These are phyloP conservation scores for Globisporangium abappressorium DNA, from an alignment of 352 stramenopile genomes.

Conservation along the genomic window DNA sequence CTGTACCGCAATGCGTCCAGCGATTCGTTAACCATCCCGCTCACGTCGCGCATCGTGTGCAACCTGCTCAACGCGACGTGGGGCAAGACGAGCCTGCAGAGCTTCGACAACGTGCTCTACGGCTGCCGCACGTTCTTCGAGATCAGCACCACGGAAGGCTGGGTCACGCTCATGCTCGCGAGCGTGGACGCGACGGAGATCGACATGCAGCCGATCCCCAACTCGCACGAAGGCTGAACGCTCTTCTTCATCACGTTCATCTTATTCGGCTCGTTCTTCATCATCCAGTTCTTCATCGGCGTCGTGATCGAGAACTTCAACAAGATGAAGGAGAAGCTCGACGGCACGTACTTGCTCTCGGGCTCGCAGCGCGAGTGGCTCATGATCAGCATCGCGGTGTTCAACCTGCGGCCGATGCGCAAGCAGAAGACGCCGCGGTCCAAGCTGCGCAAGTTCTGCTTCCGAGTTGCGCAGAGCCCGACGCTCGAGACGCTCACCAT, in stretches of 20 bases:
- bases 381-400: slow-evolving; percentile 49
- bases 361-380: slow-evolving; percentile 73
- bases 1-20: slow-evolving; percentile 14
- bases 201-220: slow-evolving; percentile 85
- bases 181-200: slow-evolving; percentile 78
- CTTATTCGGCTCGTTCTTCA: slow-evolving; percentile 85
- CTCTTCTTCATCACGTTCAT: slow-evolving; percentile 90
- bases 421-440: slow-evolving; percentile 46
- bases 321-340: slow-evolving; percentile 60
- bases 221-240: slow-evolving; percentile 67
- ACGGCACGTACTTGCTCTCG: slow-evolving; percentile 68
- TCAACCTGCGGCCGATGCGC: slow-evolving; percentile 36
- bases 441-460: slow-evolving; percentile 33
- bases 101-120: slow-evolving; percentile 75
- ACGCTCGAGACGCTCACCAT: slow-evolving; percentile 77
- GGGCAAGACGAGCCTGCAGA: slow-evolving; percentile 53
- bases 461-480: slow-evolving; percentile 37
- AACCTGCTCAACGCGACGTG: slow-evolving; percentile 36
- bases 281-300: slow-evolving; percentile 91
- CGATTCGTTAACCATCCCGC: not conserved
- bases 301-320: slow-evolving; percentile 92
- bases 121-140: slow-evolving; percentile 79
- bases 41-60: slow-evolving; percentile 49
- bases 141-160: slow-evolving; percentile 89
- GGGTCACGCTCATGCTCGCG: slow-evolving; percentile 85